These are phyloP conservation scores for Candida wancherniae DNA, from an alignment of 805 yeast genomes.

Conservation along the genomic window DNA sequence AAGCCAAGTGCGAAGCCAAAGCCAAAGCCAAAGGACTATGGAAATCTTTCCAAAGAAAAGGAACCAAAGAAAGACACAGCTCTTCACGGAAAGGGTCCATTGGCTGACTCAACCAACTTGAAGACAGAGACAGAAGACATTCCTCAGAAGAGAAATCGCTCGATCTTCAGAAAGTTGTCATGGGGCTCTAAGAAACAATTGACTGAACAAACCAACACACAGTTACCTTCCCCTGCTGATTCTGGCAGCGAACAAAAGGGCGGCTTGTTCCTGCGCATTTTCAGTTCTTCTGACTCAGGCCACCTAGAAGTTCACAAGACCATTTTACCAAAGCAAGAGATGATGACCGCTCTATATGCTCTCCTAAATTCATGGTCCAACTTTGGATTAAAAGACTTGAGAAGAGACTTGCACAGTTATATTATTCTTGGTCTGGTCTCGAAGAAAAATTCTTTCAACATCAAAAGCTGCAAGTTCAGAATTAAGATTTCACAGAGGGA, in stretches of 20 bases:
- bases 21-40: conserved; percentile 4
- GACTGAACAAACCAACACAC: conserved; percentile 22
- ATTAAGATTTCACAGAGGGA: conserved; percentile 45
- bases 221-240: conserved; percentile 22
- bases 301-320: conserved; percentile 30
- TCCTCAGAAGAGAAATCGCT: conserved; percentile 29
- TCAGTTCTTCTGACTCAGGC: conserved; percentile 26
- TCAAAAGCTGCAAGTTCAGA: conserved; percentile 61
- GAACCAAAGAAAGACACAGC: conserved; percentile 1
- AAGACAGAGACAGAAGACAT: conserved; percentile 5
- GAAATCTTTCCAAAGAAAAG: conserved; percentile 3
- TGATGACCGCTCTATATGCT: conserved; percentile 60
- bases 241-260: conserved; percentile 18
- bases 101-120: conserved; percentile 25
- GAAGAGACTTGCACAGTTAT: conserved; percentile 37
- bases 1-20: conserved; percentile 4
- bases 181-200: conserved; percentile 43
- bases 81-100: conserved; percentile 18
- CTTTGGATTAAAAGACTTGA: conserved; percentile 60
- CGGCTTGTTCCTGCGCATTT: conserved; percentile 32
- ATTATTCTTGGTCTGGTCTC: conserved; percentile 60
- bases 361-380: conserved; percentile 64
- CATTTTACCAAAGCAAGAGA: conserved; percentile 47
- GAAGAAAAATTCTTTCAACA: conserved; percentile 54
- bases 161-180: conserved; percentile 47